Percentiles rank a stretch among this genome's conserved stretches.
Evolutionary conservation across 2,329 filamentous ascomycete genomes (phyloP).

Genomic region (Neofusicoccum kwambonambiense): DNA sequence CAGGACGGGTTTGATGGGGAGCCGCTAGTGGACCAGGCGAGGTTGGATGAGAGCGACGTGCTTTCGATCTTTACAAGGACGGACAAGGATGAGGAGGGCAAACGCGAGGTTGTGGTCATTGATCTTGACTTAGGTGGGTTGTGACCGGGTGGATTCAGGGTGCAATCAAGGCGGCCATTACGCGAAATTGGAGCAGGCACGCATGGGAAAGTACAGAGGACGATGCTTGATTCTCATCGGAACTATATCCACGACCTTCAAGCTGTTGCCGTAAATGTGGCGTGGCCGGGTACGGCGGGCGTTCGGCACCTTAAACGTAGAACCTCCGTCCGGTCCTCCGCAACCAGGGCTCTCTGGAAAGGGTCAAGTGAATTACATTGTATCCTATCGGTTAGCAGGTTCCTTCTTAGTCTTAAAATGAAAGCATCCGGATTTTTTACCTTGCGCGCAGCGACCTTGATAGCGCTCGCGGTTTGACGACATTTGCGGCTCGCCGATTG

Average conservation of each 20-base stretch:
- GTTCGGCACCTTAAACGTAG: background rate
- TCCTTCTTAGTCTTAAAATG: background rate
- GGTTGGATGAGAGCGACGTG: background rate
- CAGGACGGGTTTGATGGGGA: background rate
- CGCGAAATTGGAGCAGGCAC: too few relatives aligned
- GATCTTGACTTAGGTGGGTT: background rate
- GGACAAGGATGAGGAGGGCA: background rate
- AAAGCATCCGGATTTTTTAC: background rate
- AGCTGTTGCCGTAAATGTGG: background rate
- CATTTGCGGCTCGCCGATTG: background rate
- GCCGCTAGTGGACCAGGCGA: slow-evolving; percentile 6
- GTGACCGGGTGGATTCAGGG: too few relatives aligned
- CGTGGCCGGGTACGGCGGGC: background rate
- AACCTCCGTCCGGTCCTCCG: slow-evolving; percentile 12
- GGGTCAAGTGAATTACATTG: too few relatives aligned
- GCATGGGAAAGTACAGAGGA: too few relatives aligned
- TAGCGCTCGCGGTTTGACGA: background rate
- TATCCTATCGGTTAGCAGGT: too few relatives aligned
- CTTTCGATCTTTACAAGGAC: slow-evolving; percentile 13
- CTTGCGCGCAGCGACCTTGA: background rate
- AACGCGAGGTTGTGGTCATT: slow-evolving; percentile 7
- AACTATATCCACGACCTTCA: too few relatives aligned
- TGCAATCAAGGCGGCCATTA: too few relatives aligned
- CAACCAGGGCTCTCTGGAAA: background rate
- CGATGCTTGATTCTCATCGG: too few relatives aligned